Evolutionary conservation across 2,329 filamentous ascomycete genomes (phyloP), one percentile per base, ranked within the genome.

Genomic region (Clonostachys rhizophaga): DNA sequence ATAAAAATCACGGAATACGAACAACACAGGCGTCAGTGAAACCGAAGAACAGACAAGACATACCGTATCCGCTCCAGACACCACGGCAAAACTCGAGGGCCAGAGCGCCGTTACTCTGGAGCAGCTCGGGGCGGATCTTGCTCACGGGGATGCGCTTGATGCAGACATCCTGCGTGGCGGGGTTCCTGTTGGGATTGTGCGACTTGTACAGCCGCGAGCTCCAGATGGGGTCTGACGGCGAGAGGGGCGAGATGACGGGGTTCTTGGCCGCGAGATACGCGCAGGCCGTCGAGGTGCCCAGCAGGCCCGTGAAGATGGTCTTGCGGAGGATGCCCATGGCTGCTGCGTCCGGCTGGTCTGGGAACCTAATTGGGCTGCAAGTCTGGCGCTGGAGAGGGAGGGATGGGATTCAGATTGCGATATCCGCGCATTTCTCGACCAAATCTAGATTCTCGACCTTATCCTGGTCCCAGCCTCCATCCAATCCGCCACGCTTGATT

Each of bases 71-170:
- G 52, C 78, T 76, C 84, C 80, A 89, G 43, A 87, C 67, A 41
- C 83, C 83, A 12, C 80, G 79, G 59, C 82, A 86, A 59, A 87
- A 87, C 53, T 79, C 80, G 54, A 86, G 72, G 2, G 78, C 76
- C 43, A 88, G 68, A 2, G 71, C 72, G 30, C 68, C 66, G 53
- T 81, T 80, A 53, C 79, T 75, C 57, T 85, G 71, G 13, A 88
- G 66, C 46, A 89, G 68, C 52, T 84, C 78, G 1, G 85, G 83
- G 33, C 79, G 76, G 50, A 90, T 80, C 58, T 83, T 79, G 42
- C 68, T 69, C 43, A 90, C 59, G 0, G 84, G 81, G 1, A 89
- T 73, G 35, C 72, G 74, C 53, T 81, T 79, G 53, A 87, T 68
- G 55, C 79, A 84, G 11, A 86, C 65, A 58, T 90, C 86, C 48